A percentile compares a stretch with the other conserved stretches of the same genome.
These are phyloP conservation scores for Eucalyptus cladocalyx DNA, from an alignment of 345 rosid species.

Conservation along the genomic window DNA sequence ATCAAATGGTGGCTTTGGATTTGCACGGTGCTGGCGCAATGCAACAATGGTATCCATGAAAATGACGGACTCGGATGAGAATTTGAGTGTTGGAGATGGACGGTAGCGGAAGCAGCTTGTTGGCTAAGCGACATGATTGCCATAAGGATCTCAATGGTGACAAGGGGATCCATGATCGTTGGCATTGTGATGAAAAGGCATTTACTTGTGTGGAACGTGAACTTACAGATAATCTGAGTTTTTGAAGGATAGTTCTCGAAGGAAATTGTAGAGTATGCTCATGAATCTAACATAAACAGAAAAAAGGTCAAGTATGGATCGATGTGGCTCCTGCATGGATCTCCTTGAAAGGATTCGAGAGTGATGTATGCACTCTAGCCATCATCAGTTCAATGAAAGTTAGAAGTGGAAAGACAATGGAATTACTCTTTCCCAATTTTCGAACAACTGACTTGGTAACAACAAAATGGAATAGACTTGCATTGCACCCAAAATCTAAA, in stretches of 20 bases:
- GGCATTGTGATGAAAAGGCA: neutral
- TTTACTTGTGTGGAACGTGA: neutral
- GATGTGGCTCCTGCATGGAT: neutral
- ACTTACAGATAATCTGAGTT: neutral
- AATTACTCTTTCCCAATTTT: neutral
- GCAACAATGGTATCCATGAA: neutral
- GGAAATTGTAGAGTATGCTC: neutral
- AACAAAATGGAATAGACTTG: neutral
- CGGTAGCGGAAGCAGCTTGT: neutral
- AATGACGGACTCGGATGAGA: neutral
- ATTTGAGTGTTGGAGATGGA: neutral
- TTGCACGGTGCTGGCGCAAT: neutral
- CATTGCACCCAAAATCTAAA: no score
- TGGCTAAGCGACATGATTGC: neutral
- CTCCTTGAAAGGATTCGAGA: neutral
- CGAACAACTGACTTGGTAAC: neutral
- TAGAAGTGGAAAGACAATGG: neutral
- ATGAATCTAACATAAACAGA: no score
- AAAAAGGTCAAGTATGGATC: no score
- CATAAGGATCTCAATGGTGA: neutral
- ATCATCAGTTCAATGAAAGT: neutral
- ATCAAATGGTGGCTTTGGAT: neutral
- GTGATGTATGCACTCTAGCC: neutral
- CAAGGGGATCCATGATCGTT: neutral
- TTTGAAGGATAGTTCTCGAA: no score